Evolutionary conservation across 2,329 filamentous ascomycete species (phyloP).

Genomic region (Aspergillus sp.): DNA sequence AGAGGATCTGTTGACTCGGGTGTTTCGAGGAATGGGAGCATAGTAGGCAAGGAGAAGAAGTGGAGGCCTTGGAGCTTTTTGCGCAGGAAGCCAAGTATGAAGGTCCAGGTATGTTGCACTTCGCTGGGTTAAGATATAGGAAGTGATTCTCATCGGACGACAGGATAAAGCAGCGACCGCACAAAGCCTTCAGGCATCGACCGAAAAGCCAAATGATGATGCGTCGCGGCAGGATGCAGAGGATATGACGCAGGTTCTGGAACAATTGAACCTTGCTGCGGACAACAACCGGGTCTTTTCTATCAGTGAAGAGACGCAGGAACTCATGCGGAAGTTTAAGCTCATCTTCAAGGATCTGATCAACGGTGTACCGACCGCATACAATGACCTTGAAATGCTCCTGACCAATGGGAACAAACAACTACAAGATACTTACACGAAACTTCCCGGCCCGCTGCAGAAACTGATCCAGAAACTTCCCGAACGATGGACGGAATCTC

Average conservation of each 20-base stretch:
- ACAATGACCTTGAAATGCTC: conserved; percentile 74
- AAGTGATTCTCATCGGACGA: too few relatives aligned
- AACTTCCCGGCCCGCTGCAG: conserved; percentile 73
- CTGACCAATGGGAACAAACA: conserved; percentile 61
- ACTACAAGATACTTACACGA: conserved; percentile 58
- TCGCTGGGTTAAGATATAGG: too few relatives aligned
- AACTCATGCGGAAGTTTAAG: conserved; percentile 78
- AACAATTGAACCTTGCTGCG: conserved; percentile 76
- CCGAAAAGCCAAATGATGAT: too few relatives aligned
- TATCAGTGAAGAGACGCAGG: conserved; percentile 76
- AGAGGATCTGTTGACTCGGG: too few relatives aligned
- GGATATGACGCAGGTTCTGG: conserved; percentile 74
- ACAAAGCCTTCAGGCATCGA: too few relatives aligned
- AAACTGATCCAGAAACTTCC: conserved; percentile 83
- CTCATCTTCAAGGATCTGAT: conserved; percentile 87
- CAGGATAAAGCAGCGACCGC: too few relatives aligned
- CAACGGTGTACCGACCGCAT: conserved; percentile 89
- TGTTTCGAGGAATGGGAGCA: not conserved
- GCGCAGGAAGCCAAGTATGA: too few relatives aligned
- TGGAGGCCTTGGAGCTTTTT: not conserved
- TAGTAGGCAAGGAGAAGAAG: not conserved
- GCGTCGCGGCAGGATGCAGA: conserved; percentile 62
- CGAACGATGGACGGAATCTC: conserved; percentile 67
- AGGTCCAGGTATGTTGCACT: too few relatives aligned
- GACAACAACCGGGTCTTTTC: conserved; percentile 82